phyloP scores from a whole-genome alignment of 805 yeast genomes.

The Schizosaccharomyces lindneri region DNA sequence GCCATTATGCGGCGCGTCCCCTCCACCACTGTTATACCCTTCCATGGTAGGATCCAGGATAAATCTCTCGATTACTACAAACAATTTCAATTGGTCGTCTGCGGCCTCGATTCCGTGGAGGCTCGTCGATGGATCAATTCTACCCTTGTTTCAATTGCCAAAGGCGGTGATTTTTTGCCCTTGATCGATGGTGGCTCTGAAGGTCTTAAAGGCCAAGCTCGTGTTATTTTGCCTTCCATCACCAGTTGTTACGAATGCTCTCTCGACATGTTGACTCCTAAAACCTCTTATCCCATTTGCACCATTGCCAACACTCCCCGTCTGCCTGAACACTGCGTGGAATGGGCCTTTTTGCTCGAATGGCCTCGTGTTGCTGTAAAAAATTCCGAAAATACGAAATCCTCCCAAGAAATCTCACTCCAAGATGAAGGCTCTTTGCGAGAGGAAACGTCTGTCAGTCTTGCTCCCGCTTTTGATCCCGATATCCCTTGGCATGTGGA shows the following conservation, averaged over 20 bases:
- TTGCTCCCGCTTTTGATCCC: conserved; percentile 24
- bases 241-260: conserved; percentile 89
- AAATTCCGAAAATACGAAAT: conserved; percentile 14
- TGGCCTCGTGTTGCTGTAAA: conserved; percentile 27
- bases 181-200: conserved; percentile 90
- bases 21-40: background rate
- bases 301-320: conserved; percentile 90
- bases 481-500: conserved; percentile 44
- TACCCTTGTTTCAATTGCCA: conserved; percentile 38
- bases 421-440: conserved; percentile 5
- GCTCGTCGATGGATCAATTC: conserved; percentile 80
- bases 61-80: conserved; percentile 35
- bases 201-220: conserved; percentile 66
- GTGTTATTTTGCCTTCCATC: conserved; percentile 62
- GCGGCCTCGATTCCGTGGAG: conserved; percentile 74
- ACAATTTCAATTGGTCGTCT: conserved; percentile 46
- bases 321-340: conserved; percentile 79
- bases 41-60: conserved; percentile 40
- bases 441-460: conserved; percentile 12
- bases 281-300: conserved; percentile 61
- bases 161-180: conserved; percentile 27
- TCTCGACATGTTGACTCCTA: conserved; percentile 35
- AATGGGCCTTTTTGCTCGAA: conserved; percentile 57
- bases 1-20: background rate
- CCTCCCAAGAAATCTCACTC: background rate